Conservation (phyloP, 2,329 filamentous ascomycete species). For the Beauveria caledonica region DNA sequence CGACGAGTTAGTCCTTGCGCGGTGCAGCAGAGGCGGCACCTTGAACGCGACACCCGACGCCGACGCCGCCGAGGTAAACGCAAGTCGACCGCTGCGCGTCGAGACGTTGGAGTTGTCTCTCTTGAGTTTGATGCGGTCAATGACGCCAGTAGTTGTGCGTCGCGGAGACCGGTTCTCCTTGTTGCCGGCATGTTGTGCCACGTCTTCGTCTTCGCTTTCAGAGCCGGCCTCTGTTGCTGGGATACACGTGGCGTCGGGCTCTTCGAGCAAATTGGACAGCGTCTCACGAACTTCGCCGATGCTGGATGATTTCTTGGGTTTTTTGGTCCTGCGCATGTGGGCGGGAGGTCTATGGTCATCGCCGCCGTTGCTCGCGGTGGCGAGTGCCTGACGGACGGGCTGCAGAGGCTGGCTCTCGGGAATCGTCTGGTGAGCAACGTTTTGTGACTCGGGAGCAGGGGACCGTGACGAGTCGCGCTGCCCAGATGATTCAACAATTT, state of each 20-base stretch:
- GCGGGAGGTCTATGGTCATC: conserved; percentile 45
- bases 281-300: conserved; percentile 77
- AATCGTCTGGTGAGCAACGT: conserved; percentile 24
- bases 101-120: conserved; percentile 38
- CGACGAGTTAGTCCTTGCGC: conserved; percentile 61
- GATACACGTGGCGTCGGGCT: conserved; percentile 45
- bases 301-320: conserved; percentile 60
- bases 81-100: conserved; percentile 34
- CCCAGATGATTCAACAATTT: conserved; percentile 31
- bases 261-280: conserved; percentile 74
- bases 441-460: not conserved
- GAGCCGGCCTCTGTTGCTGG: conserved; percentile 31
- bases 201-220: conserved; percentile 34
- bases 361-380: conserved; percentile 17
- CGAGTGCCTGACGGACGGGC: conserved; percentile 23
- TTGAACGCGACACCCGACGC: conserved; percentile 43
- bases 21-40: conserved; percentile 61
- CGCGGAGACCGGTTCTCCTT: conserved; percentile 42
- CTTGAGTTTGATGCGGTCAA: conserved; percentile 68
- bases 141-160: conserved; percentile 37
- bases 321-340: conserved; percentile 53
- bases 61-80: conserved; percentile 43
- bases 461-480: conserved; percentile 29
- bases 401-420: conserved; percentile 43
- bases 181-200: conserved; percentile 25